Conservation (phyloP, 106 monocot genomes). For the Dendrobium huoshanense region DNA sequence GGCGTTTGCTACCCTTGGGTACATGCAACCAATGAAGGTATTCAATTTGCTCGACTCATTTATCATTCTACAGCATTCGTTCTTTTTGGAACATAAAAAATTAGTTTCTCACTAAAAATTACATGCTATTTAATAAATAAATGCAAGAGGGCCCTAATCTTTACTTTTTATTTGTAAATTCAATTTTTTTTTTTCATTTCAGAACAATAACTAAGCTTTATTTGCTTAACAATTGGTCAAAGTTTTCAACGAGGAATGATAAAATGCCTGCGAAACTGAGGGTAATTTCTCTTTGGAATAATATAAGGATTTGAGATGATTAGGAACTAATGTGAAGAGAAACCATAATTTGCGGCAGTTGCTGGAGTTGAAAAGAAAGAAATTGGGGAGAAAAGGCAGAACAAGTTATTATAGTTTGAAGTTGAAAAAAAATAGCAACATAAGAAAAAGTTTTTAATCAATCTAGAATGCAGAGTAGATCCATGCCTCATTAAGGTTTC, state of each 20-base stretch:
- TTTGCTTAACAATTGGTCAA: background rate
- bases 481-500: background rate
- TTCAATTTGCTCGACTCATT: background rate
- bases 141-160: background rate
- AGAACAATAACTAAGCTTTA: background rate
- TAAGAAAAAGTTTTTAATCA: background rate
- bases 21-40: constrained; percentile 96
- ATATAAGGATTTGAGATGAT: background rate
- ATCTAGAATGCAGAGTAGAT: background rate
- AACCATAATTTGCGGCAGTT: background rate
- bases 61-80: background rate
- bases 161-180: background rate
- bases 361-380: background rate
- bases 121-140: background rate
- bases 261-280: background rate
- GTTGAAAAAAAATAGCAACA: too few species aligned
- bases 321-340: background rate
- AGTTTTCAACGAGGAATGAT: background rate
- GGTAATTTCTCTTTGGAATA: background rate
- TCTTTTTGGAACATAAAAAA: background rate
- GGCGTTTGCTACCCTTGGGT: constrained; percentile 90
- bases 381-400: background rate
- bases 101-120: background rate
- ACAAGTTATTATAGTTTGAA: background rate
- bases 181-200: background rate